Evolutionary conservation across 495 filamentous ascomycete genomes (phyloP).

Genomic region (Hypomontagnella submonticulosa): DNA sequence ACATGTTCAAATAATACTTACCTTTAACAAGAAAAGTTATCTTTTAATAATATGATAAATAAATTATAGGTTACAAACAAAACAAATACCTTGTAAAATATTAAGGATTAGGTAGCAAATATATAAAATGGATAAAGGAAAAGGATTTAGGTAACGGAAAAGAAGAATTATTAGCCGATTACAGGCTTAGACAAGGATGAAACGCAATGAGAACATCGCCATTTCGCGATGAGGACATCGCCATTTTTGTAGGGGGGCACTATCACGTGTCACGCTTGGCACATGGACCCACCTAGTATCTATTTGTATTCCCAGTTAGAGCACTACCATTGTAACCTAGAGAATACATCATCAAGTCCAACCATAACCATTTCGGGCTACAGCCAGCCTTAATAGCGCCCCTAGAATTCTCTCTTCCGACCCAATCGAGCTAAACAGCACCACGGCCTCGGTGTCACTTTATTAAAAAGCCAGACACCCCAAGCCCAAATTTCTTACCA

Average conservation of each 20-base stretch:
- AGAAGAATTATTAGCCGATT: slow-evolving; percentile 2
- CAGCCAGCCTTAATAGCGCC: slow-evolving; percentile 19
- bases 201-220: no score
- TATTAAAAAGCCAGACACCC: slow-evolving; percentile 37
- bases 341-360: no score
- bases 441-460: slow-evolving; percentile 33
- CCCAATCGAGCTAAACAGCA: slow-evolving; percentile 33
- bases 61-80: slow-evolving; percentile 3
- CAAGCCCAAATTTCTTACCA: slow-evolving; percentile 20
- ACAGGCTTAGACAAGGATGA: no score
- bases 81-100: slow-evolving; percentile 11
- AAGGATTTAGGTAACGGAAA: neutral
- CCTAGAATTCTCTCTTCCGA: slow-evolving; percentile 32
- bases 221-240: no score
- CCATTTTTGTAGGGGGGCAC: no score
- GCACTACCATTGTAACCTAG: no score
- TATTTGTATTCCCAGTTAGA: no score
- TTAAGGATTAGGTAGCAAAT: neutral
- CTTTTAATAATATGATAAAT: neutral
- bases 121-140: slow-evolving; percentile 7
- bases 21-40: neutral
- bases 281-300: no score
- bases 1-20: slow-evolving; percentile 1
- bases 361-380: no score
- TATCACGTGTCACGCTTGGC: no score